Percentiles rank a stretch among this genome's conserved stretches.
These are phyloP conservation scores for Hirsutella minnesotensis DNA, from an alignment of 2,329 filamentous ascomycete genomes.

Conservation along the genomic window DNA sequence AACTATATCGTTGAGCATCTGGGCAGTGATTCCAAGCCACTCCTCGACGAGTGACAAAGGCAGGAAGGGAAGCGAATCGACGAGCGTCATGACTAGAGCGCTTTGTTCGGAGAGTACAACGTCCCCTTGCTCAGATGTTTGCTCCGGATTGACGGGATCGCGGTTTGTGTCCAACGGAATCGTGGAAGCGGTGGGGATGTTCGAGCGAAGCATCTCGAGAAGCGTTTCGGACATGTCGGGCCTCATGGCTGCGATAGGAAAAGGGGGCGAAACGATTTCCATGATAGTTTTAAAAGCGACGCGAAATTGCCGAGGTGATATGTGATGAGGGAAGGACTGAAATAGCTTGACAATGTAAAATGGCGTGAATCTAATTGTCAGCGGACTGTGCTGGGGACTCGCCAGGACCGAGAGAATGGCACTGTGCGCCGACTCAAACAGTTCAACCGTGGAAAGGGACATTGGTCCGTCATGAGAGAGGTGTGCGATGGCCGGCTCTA, in stretches of 20 bases:
- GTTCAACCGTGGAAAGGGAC: constrained; percentile 34
- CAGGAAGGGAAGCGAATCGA: constrained; percentile 69
- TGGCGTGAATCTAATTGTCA: constrained; percentile 62
- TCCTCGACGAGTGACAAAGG: constrained; percentile 60
- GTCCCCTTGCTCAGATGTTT: constrained; percentile 13
- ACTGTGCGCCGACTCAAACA: constrained; percentile 86
- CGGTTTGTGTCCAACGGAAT: constrained; percentile 26
- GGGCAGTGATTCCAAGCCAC: constrained; percentile 65
- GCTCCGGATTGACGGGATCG: constrained; percentile 9
- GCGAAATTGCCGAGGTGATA: constrained; percentile 77
- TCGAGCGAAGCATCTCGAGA: constrained; percentile 62
- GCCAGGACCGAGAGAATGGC: constrained; percentile 70
- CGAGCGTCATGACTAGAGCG: constrained; percentile 60
- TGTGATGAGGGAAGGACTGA: constrained; percentile 62
- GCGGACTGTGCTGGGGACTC: constrained; percentile 60
- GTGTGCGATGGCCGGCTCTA: constrained; percentile 65
- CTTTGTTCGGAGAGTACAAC: constrained; percentile 62
- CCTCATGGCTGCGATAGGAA: constrained; percentile 58
- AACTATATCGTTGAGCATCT: constrained; percentile 51
- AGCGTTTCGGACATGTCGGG: constrained; percentile 70
- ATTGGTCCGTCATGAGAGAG: constrained; percentile 37
- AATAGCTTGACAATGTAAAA: constrained; percentile 79
- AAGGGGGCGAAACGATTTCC: constrained; percentile 70
- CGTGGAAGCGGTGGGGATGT: constrained; percentile 40
- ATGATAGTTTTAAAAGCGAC: constrained; percentile 79